These are phyloP conservation scores for Adansonia madagascariensis DNA, from an alignment of 441 rosid genomes.

Conservation along the genomic window DNA sequence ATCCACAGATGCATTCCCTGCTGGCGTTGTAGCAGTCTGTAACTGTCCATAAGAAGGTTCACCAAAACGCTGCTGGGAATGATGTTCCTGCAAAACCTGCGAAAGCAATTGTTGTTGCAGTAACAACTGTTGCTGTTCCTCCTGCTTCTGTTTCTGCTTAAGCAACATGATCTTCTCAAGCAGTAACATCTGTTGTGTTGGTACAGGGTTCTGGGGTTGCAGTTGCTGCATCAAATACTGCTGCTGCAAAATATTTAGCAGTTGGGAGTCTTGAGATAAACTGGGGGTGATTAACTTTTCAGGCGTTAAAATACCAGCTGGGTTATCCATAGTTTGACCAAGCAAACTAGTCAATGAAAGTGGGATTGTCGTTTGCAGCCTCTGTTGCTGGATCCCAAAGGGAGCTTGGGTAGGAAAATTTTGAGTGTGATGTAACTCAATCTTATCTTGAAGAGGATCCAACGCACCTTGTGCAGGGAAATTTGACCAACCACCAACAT, in stretches of 20 bases:
- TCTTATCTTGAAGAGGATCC: slow-evolving; percentile 63
- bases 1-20: slow-evolving; percentile 47
- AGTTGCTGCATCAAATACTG: slow-evolving; percentile 69
- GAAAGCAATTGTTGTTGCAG: slow-evolving; percentile 81
- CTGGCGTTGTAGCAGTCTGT: slow-evolving; percentile 48
- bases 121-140: slow-evolving; percentile 85
- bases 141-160: slow-evolving; percentile 79
- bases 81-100: slow-evolving; percentile 76
- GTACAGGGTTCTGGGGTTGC: slow-evolving; percentile 65
- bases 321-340: slow-evolving; percentile 65
- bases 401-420: slow-evolving; percentile 63
- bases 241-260: slow-evolving; percentile 55
- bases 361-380: slow-evolving; percentile 53
- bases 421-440: slow-evolving; percentile 54
- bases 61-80: slow-evolving; percentile 53
- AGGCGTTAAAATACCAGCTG: slow-evolving; percentile 48
- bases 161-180: slow-evolving; percentile 74
- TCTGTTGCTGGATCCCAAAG: slow-evolving; percentile 73
- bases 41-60: slow-evolving; percentile 65
- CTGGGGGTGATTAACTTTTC: slow-evolving; percentile 54
- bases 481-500: slow-evolving; percentile 65
- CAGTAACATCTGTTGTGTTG: slow-evolving; percentile 70
- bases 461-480: slow-evolving; percentile 50
- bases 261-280: slow-evolving; percentile 57
- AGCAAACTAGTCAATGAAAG: slow-evolving; percentile 59